Evolutionary conservation across 2,329 filamentous ascomycete species (phyloP).

Genomic region (Plenodomus tracheiphilus): DNA sequence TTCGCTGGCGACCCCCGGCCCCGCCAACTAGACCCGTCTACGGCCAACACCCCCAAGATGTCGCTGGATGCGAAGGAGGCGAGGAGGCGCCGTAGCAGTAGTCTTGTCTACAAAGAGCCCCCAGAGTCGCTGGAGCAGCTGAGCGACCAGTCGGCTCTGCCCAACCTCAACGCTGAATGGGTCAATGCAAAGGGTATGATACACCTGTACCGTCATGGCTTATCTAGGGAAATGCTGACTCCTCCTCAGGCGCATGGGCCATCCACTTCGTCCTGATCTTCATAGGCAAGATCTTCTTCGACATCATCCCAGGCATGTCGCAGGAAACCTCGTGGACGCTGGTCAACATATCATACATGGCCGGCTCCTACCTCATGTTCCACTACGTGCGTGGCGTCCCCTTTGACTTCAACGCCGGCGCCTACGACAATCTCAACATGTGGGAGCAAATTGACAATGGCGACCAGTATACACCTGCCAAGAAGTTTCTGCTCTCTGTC

Average conservation of each 20-base stretch:
- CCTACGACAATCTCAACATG: conserved; percentile 99
- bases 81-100: conserved; percentile 92
- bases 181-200: conserved; percentile 91
- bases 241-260: conserved; percentile 81
- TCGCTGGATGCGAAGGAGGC: conserved; percentile 58
- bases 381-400: conserved; percentile 97
- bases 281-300: conserved; percentile 92
- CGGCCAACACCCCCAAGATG: conserved; percentile 34
- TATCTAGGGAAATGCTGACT: conserved; percentile 6
- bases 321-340: conserved; percentile 99
- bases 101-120: conserved; percentile 97
- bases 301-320: conserved; percentile 92
- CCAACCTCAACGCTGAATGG: conserved; percentile 98
- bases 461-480: conserved; percentile 96
- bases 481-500: conserved; percentile 95
- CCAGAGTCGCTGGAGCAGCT: conserved; percentile 96
- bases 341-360: conserved; percentile 99
- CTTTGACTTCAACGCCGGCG: conserved; percentile 97
- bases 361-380: conserved; percentile 99
- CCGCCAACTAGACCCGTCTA: conserved; percentile 33
- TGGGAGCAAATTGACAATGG: conserved; percentile 99
- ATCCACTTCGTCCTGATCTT: conserved; percentile 95
- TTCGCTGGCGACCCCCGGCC: conserved; percentile 78
- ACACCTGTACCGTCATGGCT: neutral
- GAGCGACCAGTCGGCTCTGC: conserved; percentile 91